Evolutionary conservation across 768 basidiomycete genomes (phyloP).

Genomic region (Boletales sp.): DNA sequence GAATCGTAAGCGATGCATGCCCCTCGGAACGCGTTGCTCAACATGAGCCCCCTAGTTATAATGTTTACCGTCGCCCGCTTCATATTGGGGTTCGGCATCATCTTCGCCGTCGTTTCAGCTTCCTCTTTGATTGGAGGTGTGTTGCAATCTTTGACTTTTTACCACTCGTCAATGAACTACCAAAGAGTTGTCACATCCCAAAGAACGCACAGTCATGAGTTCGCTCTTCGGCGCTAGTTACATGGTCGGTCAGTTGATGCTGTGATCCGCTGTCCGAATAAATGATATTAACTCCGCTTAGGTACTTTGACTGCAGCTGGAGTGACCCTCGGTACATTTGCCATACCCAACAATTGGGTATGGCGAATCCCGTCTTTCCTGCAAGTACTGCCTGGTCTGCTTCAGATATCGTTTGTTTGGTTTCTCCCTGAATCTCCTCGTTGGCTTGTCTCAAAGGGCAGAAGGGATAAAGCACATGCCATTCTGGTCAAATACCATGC

Average conservation of each 20-base stretch:
- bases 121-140: neutral
- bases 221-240: slow-evolving; percentile 7
- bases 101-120: neutral
- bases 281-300: neutral
- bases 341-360: slow-evolving; percentile 35
- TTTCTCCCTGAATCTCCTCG: slow-evolving; percentile 61
- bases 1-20: neutral
- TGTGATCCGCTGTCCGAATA: too few relatives aligned
- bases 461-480: slow-evolving; percentile 43
- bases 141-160: neutral
- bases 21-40: neutral
- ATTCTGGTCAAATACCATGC: slow-evolving; percentile 58
- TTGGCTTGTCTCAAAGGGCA: slow-evolving; percentile 57
- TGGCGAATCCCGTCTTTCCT: slow-evolving; percentile 25
- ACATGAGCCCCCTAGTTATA: neutral
- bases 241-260: slow-evolving; percentile 7
- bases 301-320: slow-evolving; percentile 40
- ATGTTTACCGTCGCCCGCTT: neutral
- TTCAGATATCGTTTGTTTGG: slow-evolving; percentile 55
- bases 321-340: slow-evolving; percentile 60
- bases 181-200: slow-evolving; percentile 21
- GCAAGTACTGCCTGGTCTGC: slow-evolving; percentile 48
- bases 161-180: neutral
- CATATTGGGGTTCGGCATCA: neutral
- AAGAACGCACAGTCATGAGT: slow-evolving; percentile 14